These are phyloP conservation scores for Epithele typhae DNA, from an alignment of 768 basidiomycete species.

Conservation along the genomic window DNA sequence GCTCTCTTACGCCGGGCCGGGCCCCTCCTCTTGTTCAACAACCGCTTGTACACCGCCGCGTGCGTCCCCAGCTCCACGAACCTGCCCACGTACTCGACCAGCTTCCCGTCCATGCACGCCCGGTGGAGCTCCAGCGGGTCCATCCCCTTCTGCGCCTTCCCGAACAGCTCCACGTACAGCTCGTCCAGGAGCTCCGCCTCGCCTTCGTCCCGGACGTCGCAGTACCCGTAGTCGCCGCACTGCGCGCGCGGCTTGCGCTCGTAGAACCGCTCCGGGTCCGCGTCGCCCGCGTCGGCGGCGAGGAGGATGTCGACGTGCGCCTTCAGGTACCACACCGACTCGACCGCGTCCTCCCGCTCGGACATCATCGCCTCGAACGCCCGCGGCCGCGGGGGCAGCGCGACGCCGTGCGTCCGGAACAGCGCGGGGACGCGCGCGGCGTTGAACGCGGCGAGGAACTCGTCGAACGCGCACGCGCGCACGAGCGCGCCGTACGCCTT, in stretches of 20 bases:
- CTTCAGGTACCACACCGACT: slow-evolving; percentile 37
- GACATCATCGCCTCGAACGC: slow-evolving; percentile 25
- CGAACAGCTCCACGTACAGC: slow-evolving; percentile 32
- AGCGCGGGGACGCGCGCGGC: slow-evolving; percentile 17
- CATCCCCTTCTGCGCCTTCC: slow-evolving; percentile 7
- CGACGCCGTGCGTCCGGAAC: background rate
- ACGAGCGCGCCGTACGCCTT: slow-evolving; percentile 24
- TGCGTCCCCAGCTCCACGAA: slow-evolving; percentile 20
- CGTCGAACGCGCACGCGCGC: slow-evolving; percentile 29
- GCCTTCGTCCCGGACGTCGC: slow-evolving; percentile 25
- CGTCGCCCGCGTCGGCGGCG: too few relatives aligned
- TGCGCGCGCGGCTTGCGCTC: slow-evolving; percentile 10
- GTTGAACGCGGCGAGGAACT: slow-evolving; percentile 28
- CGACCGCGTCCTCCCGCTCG: slow-evolving; percentile 6
- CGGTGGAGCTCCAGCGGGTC: slow-evolving; percentile 33
- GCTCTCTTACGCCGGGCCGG: too few relatives aligned
- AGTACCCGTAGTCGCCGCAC: slow-evolving; percentile 35
- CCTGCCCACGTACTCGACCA: slow-evolving; percentile 25
- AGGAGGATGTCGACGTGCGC: slow-evolving; percentile 17
- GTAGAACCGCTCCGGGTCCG: too few relatives aligned
- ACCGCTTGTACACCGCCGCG: slow-evolving; percentile 17
- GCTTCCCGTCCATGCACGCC: slow-evolving; percentile 29
- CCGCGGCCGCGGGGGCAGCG: too few relatives aligned
- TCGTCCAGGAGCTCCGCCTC: slow-evolving; percentile 27
- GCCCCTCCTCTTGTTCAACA: slow-evolving; percentile 35